phyloP scores from a whole-genome alignment of 805 yeast genomes.

The Candida ipomoeae region DNA sequence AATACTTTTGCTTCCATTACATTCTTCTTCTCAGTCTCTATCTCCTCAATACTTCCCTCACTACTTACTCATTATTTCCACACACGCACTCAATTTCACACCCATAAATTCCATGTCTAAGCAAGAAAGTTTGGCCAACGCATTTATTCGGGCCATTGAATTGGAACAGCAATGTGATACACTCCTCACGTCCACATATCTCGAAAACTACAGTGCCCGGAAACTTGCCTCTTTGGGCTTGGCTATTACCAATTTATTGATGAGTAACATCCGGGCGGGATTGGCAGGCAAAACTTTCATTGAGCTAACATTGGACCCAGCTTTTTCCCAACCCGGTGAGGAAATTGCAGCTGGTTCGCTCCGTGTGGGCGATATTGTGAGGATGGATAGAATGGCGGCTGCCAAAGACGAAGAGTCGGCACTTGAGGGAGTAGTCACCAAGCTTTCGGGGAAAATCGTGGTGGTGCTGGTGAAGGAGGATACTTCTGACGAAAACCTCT shows the following conservation, averaged over 20 bases:
- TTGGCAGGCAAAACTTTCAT: conserved; percentile 70
- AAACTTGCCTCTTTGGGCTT: conserved; percentile 66
- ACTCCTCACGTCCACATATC: conserved; percentile 29
- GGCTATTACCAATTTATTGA: conserved; percentile 64
- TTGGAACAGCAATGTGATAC: conserved; percentile 37
- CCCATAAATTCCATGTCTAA: not conserved
- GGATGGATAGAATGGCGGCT: conserved; percentile 45
- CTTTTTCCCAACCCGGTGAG: conserved; percentile 28
- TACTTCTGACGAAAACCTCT: conserved; percentile 45
- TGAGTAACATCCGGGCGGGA: conserved; percentile 67
- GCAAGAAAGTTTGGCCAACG: conserved; percentile 10
- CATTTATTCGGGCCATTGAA: conserved; percentile 30
- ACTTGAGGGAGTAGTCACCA: conserved; percentile 64
- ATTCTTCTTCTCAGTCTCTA: no score
- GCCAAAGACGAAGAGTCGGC: conserved; percentile 19
- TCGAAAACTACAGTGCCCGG: conserved; percentile 48
- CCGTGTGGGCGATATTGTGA: conserved; percentile 74
- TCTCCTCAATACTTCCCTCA: no score
- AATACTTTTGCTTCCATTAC: no score
- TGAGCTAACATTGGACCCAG: conserved; percentile 58
- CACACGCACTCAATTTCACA: not conserved
- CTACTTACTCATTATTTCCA: no score
- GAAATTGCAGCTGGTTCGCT: conserved; percentile 48
- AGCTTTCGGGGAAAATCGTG: conserved; percentile 45
- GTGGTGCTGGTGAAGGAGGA: conserved; percentile 55